These are phyloP conservation scores for Tulasnella sp. DNA, from an alignment of 768 basidiomycete species.

Conservation along the genomic window DNA sequence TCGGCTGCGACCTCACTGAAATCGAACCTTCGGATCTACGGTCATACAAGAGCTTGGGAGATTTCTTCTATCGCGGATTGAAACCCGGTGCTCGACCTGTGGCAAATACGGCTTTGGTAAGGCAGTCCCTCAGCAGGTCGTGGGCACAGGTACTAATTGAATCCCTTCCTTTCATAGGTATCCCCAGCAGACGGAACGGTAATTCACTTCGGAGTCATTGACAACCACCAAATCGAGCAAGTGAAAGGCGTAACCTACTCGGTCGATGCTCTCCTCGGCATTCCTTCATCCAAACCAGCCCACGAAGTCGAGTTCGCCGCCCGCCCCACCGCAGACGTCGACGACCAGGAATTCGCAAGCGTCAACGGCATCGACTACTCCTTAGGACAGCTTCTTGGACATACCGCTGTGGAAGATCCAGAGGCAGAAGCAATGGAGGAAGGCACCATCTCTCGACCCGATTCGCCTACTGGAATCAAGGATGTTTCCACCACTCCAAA, in stretches of 20 bases:
- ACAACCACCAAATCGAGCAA: slow-evolving; percentile 76
- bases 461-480: slow-evolving; percentile 63
- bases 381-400: slow-evolving; percentile 79
- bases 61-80: slow-evolving; percentile 88
- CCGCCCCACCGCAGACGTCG: slow-evolving; percentile 52
- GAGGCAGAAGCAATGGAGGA: slow-evolving; percentile 24
- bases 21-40: slow-evolving; percentile 57
- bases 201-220: slow-evolving; percentile 83
- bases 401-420: neutral
- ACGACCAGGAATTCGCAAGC: slow-evolving; percentile 86
- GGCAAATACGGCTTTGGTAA: slow-evolving; percentile 61
- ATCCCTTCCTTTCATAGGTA: slow-evolving; percentile 42
- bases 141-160: neutral
- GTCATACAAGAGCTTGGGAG: slow-evolving; percentile 80
- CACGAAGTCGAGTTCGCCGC: slow-evolving; percentile 36
- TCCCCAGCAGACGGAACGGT: slow-evolving; percentile 92
- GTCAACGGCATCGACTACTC: slow-evolving; percentile 97
- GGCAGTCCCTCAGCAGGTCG: neutral
- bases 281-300: slow-evolving; percentile 35
- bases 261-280: slow-evolving; percentile 82
- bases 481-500: slow-evolving; percentile 58
- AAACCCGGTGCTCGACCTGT: slow-evolving; percentile 77
- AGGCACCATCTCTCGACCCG: slow-evolving; percentile 26
- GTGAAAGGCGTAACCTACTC: slow-evolving; percentile 98
- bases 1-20: slow-evolving; percentile 91